These are phyloP conservation scores for Boeremia exigua DNA, from an alignment of 2,329 filamentous ascomycete species.

Conservation along the genomic window DNA sequence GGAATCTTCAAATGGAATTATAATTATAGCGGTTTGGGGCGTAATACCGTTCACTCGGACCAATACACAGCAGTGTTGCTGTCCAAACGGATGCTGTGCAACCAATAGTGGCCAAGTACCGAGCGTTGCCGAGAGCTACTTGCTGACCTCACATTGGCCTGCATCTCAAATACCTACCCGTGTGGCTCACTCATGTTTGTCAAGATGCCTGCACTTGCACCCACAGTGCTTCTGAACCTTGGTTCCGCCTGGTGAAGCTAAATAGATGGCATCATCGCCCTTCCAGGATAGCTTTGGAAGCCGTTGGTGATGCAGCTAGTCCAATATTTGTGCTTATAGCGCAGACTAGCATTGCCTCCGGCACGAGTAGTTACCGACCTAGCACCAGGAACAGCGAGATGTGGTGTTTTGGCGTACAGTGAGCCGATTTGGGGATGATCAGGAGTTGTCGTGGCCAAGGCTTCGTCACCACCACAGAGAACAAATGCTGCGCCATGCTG, in stretches of 20 bases:
- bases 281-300: neutral
- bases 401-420: conserved; percentile 11
- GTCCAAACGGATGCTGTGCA: conserved; percentile 4
- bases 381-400: conserved; percentile 1
- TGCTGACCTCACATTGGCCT: neutral
- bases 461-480: conserved; percentile 4
- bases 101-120: conserved; percentile 9
- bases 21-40: conserved; percentile 6
- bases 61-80: conserved; percentile 1
- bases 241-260: neutral
- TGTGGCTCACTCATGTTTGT: neutral
- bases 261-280: conserved; percentile 8
- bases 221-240: no score
- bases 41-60: conserved; percentile 1
- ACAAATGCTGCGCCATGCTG: conserved; percentile 1
- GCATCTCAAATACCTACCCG: conserved; percentile 1
- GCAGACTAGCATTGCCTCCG: neutral
- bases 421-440: neutral
- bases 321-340: conserved; percentile 4
- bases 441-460: neutral
- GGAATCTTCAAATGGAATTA: conserved; percentile 4
- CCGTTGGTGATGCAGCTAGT: conserved; percentile 1
- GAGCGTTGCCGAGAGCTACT: conserved; percentile 5
- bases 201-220: neutral
- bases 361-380: neutral